Evolutionary conservation across 1,284 basidiomycete species (phyloP).

Genomic region (Sanguinoderma infundibulare): DNA sequence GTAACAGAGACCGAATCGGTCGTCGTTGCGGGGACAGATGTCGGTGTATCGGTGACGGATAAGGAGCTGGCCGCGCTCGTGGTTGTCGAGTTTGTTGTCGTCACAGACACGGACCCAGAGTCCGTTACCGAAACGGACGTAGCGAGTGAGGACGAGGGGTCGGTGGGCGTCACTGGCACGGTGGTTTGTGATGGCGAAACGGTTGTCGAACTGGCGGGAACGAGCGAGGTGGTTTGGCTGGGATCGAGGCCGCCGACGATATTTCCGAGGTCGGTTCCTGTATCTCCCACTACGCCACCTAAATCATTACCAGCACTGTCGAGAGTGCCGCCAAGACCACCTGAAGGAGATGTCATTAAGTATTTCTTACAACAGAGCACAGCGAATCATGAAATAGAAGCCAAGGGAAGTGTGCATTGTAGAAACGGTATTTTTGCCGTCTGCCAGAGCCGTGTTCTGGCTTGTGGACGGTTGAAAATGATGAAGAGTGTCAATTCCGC

Average conservation of each 20-base stretch:
- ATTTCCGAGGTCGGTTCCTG: conserved; percentile 2
- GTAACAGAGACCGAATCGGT: conserved; percentile 8
- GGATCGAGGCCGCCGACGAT: not conserved
- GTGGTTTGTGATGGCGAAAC: conserved; percentile 1
- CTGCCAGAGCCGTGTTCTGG: no score
- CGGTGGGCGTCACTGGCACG: not conserved
- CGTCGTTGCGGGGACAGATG: not conserved
- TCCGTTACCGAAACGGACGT: not conserved
- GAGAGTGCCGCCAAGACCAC: not conserved
- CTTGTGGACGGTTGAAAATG: no score
- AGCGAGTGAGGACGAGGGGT: conserved; percentile 1
- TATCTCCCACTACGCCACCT: conserved; percentile 10
- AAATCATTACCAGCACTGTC: conserved; percentile 4
- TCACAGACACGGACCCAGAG: not conserved
- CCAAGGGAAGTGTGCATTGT: no score
- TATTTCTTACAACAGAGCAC: no score
- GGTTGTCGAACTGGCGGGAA: conserved; percentile 24
- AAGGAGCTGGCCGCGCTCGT: not conserved
- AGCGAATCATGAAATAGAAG: no score
- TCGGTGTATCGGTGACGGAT: conserved; percentile 10
- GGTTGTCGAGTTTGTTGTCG: not conserved
- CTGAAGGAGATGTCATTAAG: conserved; percentile 2
- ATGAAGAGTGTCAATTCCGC: no score
- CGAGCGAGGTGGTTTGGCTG: conserved; percentile 21
- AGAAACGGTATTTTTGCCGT: no score